phyloP scores from a whole-genome alignment of 1,284 basidiomycete genomes.

The Bondarzewia mesenterica region DNA sequence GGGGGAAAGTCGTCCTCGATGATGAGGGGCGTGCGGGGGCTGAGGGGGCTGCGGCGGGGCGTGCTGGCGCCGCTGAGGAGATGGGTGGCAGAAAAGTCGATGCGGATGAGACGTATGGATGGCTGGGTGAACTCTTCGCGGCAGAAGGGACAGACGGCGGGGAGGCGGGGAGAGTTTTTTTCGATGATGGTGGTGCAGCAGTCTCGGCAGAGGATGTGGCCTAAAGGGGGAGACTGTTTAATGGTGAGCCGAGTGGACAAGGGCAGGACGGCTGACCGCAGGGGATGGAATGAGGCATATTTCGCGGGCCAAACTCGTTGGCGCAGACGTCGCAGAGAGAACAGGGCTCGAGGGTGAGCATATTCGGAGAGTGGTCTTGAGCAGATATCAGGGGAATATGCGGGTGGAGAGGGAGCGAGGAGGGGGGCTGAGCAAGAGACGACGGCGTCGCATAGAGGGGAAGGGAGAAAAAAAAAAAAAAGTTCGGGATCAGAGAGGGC shows the following conservation, averaged over 20 bases:
- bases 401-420: too few relatives aligned
- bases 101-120: slow-evolving; percentile 63
- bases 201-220: slow-evolving; percentile 66
- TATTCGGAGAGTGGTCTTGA: too few relatives aligned
- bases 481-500: too few relatives aligned
- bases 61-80: slow-evolving; percentile 51
- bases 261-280: slow-evolving; percentile 45
- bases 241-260: neutral
- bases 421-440: too few relatives aligned
- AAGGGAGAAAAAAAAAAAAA: too few relatives aligned
- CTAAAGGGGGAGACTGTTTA: slow-evolving; percentile 29
- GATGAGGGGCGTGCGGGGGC: slow-evolving; percentile 30
- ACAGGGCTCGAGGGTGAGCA: slow-evolving; percentile 72
- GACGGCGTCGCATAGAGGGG: too few relatives aligned
- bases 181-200: slow-evolving; percentile 74
- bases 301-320: slow-evolving; percentile 68
- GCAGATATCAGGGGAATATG: too few relatives aligned
- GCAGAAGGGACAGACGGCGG: slow-evolving; percentile 73
- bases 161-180: slow-evolving; percentile 55
- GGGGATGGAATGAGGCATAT: slow-evolving; percentile 68
- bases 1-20: slow-evolving; percentile 19
- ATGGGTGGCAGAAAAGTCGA: slow-evolving; percentile 45
- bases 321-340: slow-evolving; percentile 81
- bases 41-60: slow-evolving; percentile 43
- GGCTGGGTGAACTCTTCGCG: slow-evolving; percentile 61